Base-by-base conservation (phyloP, 345 rosid species). In the Rhodamnia argentea region DNA sequence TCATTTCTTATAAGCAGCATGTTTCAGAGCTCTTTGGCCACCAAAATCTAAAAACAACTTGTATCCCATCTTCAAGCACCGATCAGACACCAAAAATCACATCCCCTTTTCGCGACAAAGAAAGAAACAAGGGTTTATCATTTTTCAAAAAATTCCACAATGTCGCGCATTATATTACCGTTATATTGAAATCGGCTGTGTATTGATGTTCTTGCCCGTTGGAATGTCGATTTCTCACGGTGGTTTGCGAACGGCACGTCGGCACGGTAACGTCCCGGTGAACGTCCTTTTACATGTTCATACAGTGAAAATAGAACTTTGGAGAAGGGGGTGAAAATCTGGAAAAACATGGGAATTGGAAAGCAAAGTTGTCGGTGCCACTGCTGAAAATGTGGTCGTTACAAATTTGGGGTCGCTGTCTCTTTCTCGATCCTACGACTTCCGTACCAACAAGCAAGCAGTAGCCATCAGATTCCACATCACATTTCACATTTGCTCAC, bases 251-350 rank as follows among this genome's bases (percentile, higher is more conserved):
- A 22, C 81, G 47, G 22, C 78, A 5, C 47, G 78, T 32, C 23
- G 76, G 20, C 74, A 5, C 37, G 74, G 37, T 14, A 27, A 7
- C 44, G n/a, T n/a, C n/a, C n/a, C n/a, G n/a, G n/a, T n/a, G n/a
- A n/a, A n/a, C n/a, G n/a, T n/a, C n/a, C 7, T 15, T 64, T 15
- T 5, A 0, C 44, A 8, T 29, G 3, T 64, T 22, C 78, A 9
- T 1, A 10, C 78, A 6, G 78, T 18, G 78, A 64, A 37, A 7
- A 18, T 4, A 5, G 2, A 18, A 18, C 47, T 1, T 1, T 0
- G 12, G 42, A 1, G 12, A 15, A 64, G 11, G 76, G 76, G 16
- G 9, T 7, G 29, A 64, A 62, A 64, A 14, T 16, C 13, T 37
- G 78, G 47, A 37, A 9, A 10, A 10, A n/a, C n/a, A 23, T 5